A percentile compares a stretch with the other conserved stretches of the same genome.
phyloP scores from a whole-genome alignment of 306 rosid genomes.

The Vigna nakashimae region DNA sequence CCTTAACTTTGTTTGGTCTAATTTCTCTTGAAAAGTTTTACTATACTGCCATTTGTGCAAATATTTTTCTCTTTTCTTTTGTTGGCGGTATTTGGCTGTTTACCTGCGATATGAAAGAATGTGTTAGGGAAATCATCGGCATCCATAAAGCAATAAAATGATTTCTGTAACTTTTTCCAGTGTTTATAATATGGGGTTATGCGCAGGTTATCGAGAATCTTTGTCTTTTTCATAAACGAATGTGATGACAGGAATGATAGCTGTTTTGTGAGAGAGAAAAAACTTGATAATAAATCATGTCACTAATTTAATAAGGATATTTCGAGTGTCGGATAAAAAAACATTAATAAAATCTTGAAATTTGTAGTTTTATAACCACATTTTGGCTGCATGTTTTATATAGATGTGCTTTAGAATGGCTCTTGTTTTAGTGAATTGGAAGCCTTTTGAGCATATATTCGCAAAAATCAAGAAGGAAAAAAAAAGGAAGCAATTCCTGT shows the following conservation, averaged over 20 bases:
- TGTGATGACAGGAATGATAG: not conserved
- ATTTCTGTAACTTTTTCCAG: not conserved
- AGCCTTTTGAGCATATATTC: too few species aligned
- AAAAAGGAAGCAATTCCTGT: too few species aligned
- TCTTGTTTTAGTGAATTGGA: too few species aligned
- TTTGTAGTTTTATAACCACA: too few species aligned
- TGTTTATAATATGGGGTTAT: not conserved
- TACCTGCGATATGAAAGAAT: not conserved
- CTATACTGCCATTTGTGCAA: not conserved
- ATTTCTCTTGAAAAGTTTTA: slow-evolving; percentile 1
- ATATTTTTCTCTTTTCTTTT: not conserved
- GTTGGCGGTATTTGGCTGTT: not conserved
- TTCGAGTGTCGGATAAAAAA: too few species aligned
- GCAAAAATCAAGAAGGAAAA: too few species aligned
- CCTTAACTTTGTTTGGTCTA: slow-evolving; percentile 24
- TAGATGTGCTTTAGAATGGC: too few species aligned
- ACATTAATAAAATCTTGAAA: too few species aligned
- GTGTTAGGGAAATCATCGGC: not conserved
- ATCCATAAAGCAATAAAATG: not conserved
- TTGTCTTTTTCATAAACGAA: not conserved
- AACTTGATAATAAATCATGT: too few species aligned
- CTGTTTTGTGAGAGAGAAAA: too few species aligned
- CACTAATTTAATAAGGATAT: too few species aligned
- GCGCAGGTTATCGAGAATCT: not conserved
- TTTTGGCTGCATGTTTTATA: too few species aligned